Conservation (phyloP, 1,284 basidiomycete species). For the Chondrostereum purpureum region DNA sequence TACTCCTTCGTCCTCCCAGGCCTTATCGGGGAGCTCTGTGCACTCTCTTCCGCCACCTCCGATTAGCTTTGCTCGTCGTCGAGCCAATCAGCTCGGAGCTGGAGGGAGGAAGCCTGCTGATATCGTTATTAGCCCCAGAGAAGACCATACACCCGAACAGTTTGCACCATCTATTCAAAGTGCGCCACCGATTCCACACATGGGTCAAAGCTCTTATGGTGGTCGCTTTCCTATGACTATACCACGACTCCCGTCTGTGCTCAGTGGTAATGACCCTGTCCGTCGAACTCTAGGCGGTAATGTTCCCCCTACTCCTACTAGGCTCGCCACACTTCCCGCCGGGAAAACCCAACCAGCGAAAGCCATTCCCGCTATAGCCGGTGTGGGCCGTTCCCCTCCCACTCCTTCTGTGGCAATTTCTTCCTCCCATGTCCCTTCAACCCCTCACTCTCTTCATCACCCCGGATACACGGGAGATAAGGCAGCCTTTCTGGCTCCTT, state of each 20-base stretch:
- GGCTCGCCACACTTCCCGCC: conserved; percentile 44
- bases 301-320: conserved; percentile 69
- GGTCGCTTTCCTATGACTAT: conserved; percentile 51
- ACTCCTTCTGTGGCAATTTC: conserved; percentile 54
- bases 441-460: conserved; percentile 54
- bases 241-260: conserved; percentile 54
- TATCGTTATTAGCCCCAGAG: conserved; percentile 66
- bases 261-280: conserved; percentile 34
- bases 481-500: conserved; percentile 67
- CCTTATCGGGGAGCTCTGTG: conserved; percentile 18
- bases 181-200: conserved; percentile 59
- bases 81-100: conserved; percentile 49
- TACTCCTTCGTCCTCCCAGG: conserved; percentile 9
- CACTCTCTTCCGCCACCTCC: conserved; percentile 54
- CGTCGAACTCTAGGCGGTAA: conserved; percentile 43
- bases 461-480: conserved; percentile 58
- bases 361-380: conserved; percentile 19
- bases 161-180: conserved; percentile 65
- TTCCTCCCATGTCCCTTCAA: conserved; percentile 55
- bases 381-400: conserved; percentile 40
- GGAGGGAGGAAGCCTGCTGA: conserved; percentile 65
- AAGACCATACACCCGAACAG: conserved; percentile 44
- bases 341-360: conserved; percentile 18
- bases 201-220: conserved; percentile 33
- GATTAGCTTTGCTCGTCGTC: conserved; percentile 68